Conservation (phyloP, 2,329 filamentous ascomycete genomes). For the Neurospora sp. region DNA sequence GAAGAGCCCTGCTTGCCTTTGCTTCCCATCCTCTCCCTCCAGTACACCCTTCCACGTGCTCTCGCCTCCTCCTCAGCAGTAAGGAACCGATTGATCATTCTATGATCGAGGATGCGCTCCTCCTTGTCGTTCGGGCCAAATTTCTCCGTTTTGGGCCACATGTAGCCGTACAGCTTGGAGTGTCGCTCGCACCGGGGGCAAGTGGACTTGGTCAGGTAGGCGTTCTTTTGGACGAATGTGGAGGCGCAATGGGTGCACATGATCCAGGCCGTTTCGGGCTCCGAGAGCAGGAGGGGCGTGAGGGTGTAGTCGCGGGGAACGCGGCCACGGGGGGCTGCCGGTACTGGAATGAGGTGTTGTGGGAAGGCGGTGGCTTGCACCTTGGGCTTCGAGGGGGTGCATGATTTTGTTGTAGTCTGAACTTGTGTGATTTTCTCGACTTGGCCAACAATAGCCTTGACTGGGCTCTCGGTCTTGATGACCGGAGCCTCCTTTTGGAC, state of each 20-base stretch:
- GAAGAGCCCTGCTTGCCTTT: background rate
- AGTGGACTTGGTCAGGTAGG: constrained; percentile 73
- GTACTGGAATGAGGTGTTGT: background rate
- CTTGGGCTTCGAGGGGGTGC: background rate
- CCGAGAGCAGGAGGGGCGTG: constrained; percentile 63
- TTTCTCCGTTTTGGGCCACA: constrained; percentile 91
- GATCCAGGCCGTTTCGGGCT: constrained; percentile 73
- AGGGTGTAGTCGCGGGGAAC: constrained; percentile 73
- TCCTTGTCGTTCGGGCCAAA: constrained; percentile 65
- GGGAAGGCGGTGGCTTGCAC: background rate
- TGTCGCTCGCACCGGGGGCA: constrained; percentile 93
- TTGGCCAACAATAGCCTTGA: background rate
- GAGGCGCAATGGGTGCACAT: constrained; percentile 75
- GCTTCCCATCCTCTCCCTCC: constrained; percentile 8
- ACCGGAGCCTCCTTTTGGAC: background rate
- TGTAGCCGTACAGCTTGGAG: constrained; percentile 87
- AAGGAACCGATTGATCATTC: constrained; percentile 79
- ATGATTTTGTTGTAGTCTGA: background rate
- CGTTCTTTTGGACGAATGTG: constrained; percentile 80
- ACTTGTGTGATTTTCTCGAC: background rate
- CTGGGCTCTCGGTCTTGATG: background rate
- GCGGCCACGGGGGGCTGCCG: constrained; percentile 29
- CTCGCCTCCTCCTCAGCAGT: constrained; percentile 56
- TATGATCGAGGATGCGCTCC: constrained; percentile 67
- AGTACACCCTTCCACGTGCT: constrained; percentile 32